Base-by-base conservation (phyloP, 257 asterid species). In the Solanum virginianum region DNA sequence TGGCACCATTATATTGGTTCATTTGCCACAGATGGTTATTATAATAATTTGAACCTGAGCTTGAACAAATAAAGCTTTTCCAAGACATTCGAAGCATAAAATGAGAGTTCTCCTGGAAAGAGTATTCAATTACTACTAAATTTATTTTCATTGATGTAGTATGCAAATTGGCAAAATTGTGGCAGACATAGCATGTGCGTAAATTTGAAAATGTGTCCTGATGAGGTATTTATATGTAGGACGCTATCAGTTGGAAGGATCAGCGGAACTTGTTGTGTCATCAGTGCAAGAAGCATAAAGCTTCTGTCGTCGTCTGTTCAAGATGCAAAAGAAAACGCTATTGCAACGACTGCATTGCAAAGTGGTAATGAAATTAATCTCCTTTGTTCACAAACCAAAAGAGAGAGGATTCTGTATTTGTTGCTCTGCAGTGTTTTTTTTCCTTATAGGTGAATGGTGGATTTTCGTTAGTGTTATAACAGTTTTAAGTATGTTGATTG, bases 241-340 rank as follows among this genome's bases (percentile, higher is more conserved):
- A 88, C 82, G 79, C 87, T 45, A 75, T 83, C n/a, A 63, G 68
- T 68, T 72, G 80, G 84, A 85, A 86, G 89, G 88, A 88, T 82
- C 89, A 81, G 36, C 84, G 80, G 79, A 75, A 87, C 59, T 77
- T 81, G 24, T 66, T 41, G 86, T 94, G 98, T 87, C 98, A 95
- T 83, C 98, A 95, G 84, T 95, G 98, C 90, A 59, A 82, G 82
- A 84, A 86, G 51, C 51, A 84, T 83, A 89, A 87, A 85, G 82
- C 26, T 69, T 88, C 82, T 45, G 63, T 90, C 62, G 85, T 89
- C 86, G 29, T 86, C 84, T 93, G 98, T 91, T 91, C 90, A 70
- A 92, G 88, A 62, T 95, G 97, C 94, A 90, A 89, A 75, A 87
- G 71, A 88, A 94, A 91, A 82, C 92, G 90, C 81, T 93, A 93